phyloP scores from a whole-genome alignment of 2,329 filamentous ascomycete genomes.

The Cladosporium oxysporum region DNA sequence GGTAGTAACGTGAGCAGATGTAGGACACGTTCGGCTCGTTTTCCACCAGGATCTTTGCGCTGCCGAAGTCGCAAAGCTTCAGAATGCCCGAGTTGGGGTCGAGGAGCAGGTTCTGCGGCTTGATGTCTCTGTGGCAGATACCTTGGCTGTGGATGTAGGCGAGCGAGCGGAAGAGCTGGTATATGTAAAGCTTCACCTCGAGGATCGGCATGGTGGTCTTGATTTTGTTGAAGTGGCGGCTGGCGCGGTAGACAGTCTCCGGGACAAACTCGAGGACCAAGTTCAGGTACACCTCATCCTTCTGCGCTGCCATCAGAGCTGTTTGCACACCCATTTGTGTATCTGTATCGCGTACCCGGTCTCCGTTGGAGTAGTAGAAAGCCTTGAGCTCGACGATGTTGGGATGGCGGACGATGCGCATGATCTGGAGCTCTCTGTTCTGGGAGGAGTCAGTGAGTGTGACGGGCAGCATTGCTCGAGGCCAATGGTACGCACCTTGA shows the following conservation, averaged over 20 bases:
- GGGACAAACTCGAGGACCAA: constrained; percentile 97
- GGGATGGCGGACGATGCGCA: constrained; percentile 97
- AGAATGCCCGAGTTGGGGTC: constrained; percentile 88
- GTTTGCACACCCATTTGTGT: constrained; percentile 39
- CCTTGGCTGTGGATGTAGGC: constrained; percentile 99
- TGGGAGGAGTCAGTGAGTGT: constrained; percentile 46
- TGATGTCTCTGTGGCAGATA: constrained; percentile 98
- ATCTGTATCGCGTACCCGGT: constrained; percentile 66
- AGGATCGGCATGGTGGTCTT: constrained; percentile 99
- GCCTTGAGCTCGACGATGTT: constrained; percentile 99
- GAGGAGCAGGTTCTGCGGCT: constrained; percentile 94
- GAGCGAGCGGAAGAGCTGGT: constrained; percentile 96
- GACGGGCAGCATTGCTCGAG: constrained; percentile 19
- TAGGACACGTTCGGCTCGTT: constrained; percentile 99
- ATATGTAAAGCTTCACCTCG: constrained; percentile 99
- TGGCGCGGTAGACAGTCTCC: constrained; percentile 96
- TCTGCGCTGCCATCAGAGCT: constrained; percentile 42
- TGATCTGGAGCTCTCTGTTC: constrained; percentile 99
- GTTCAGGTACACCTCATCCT: constrained; percentile 98
- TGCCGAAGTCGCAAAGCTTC: constrained; percentile 98
- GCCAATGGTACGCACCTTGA: constrained; percentile 69
- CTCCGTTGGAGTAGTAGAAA: constrained; percentile 99
- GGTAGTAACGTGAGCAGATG: constrained; percentile 98
- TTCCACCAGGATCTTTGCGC: constrained; percentile 96
- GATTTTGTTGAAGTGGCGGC: constrained; percentile 99